phyloP scores from a whole-genome alignment of 208 protist species.

The Wallacemonas sp. region DNA sequence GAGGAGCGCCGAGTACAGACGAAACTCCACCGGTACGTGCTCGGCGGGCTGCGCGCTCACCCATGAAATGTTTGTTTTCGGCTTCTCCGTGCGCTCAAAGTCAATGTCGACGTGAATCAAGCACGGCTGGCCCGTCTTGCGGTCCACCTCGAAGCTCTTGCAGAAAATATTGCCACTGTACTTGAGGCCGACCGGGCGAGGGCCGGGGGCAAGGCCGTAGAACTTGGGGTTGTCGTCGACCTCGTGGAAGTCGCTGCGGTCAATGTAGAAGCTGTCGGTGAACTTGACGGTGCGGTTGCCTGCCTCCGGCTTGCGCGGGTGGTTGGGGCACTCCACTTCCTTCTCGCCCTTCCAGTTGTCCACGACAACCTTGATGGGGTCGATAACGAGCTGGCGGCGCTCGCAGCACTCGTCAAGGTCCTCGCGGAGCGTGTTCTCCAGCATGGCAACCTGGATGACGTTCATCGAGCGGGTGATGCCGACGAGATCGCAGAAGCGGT shows the following conservation, averaged over 20 bases:
- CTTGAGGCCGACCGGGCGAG: conserved; percentile 85
- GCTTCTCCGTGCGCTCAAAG: conserved; percentile 82
- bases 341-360: conserved; percentile 90
- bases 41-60: conserved; percentile 51
- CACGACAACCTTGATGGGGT: conserved; percentile 96
- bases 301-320: conserved; percentile 88
- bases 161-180: conserved; percentile 87
- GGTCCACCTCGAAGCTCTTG: conserved; percentile 74
- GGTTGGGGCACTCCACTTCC: conserved; percentile 92
- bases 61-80: conserved; percentile 92
- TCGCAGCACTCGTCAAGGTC: conserved; percentile 93
- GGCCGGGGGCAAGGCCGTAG: conserved; percentile 81
- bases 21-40: conserved; percentile 73
- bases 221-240: conserved; percentile 85
- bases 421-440: conserved; percentile 95
- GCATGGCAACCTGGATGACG: conserved; percentile 91
- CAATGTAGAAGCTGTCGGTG: conserved; percentile 96
- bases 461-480: conserved; percentile 93
- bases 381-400: conserved; percentile 89
- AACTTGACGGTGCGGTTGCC: conserved; percentile 89
- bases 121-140: conserved; percentile 45
- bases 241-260: conserved; percentile 95
- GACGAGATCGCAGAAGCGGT: conserved; percentile 96
- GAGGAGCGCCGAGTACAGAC: conserved; percentile 78
- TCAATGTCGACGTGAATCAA: conserved; percentile 85